Evolutionary conservation across 306 rosid species (phyloP).

Genomic region (Leucaena leucocephala): DNA sequence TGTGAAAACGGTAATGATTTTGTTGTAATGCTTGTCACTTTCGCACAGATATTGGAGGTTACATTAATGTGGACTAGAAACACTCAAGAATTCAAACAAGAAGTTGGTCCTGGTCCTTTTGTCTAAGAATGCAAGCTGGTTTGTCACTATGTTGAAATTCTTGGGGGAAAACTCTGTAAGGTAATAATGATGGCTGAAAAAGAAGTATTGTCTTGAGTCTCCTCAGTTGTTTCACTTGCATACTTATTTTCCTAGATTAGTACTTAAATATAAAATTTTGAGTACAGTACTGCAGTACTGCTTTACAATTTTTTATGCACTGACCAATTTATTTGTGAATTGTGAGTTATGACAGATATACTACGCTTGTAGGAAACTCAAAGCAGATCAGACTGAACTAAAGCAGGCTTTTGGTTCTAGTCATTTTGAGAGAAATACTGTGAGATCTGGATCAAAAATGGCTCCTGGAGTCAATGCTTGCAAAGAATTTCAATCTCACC

Average conservation of each 20-base stretch:
- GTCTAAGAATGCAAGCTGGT: slow-evolving; percentile 20
- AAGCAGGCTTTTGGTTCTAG: slow-evolving; percentile 16
- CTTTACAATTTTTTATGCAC: slow-evolving; percentile 16
- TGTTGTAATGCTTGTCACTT: slow-evolving; percentile 6
- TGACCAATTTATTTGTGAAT: slow-evolving; percentile 18
- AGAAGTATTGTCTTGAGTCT: neutral
- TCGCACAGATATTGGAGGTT: neutral
- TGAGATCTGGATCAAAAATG: slow-evolving; percentile 50
- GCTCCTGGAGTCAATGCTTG: slow-evolving; percentile 74
- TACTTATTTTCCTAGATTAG: neutral
- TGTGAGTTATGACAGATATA: slow-evolving; percentile 39
- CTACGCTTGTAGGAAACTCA: slow-evolving; percentile 30
- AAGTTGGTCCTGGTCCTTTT: slow-evolving; percentile 25
- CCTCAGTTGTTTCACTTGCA: neutral
- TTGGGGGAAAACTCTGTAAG: slow-evolving; percentile 17
- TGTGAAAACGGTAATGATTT: slow-evolving; percentile 5
- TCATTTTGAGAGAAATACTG: slow-evolving; percentile 35
- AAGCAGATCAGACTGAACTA: slow-evolving; percentile 35
- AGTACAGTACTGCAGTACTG: neutral
- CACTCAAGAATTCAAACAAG: slow-evolving; percentile 24
- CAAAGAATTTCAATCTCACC: slow-evolving; percentile 67
- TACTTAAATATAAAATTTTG: slow-evolving; percentile 19
- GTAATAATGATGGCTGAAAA: slow-evolving; percentile 20
- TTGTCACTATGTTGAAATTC: neutral
- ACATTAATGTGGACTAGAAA: slow-evolving; percentile 17